phyloP scores from a whole-genome alignment of 176 grass and related monocot genomes.

The Musa beccarii region DNA sequence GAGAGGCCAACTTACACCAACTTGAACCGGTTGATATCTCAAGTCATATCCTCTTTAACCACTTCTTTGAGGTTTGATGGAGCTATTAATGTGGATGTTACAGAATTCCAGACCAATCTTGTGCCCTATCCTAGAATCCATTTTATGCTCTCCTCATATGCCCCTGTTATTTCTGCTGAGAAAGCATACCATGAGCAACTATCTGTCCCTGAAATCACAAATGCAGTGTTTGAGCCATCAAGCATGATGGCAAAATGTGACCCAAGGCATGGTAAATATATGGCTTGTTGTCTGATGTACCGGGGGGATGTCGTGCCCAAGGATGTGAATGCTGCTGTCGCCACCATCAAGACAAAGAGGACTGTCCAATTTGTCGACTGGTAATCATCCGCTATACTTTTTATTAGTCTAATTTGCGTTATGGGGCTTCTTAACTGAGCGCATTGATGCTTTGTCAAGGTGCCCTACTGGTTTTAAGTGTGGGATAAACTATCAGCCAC shows the following conservation, averaged over 20 bases:
- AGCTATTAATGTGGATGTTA: constrained; percentile 93
- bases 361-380: constrained; percentile 97
- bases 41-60: constrained; percentile 90
- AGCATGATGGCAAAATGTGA: constrained; percentile 99
- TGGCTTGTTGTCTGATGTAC: constrained; percentile 98
- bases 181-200: constrained; percentile 99
- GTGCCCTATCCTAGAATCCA: constrained; percentile 94
- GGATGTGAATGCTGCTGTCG: constrained; percentile 93
- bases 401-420: background rate
- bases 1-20: constrained; percentile 96
- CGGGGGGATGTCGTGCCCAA: constrained; percentile 95
- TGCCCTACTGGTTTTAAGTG: constrained; percentile 37
- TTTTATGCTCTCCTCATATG: constrained; percentile 98
- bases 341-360: constrained; percentile 97
- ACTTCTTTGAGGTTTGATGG: constrained; percentile 96
- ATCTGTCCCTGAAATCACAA: constrained; percentile 93
- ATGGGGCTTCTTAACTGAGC: background rate
- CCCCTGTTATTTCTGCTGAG: constrained; percentile 90
- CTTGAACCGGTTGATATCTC: constrained; percentile 90
- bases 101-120: constrained; percentile 93
- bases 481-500: constrained; percentile 33
- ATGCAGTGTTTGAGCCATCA: constrained; percentile 94
- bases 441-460: constrained; percentile 4
- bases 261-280: constrained; percentile 93
- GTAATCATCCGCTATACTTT: constrained; percentile 38